Evolutionary conservation across 169 alveolate species (phyloP).

Genomic region (Plasmodium sp.): DNA sequence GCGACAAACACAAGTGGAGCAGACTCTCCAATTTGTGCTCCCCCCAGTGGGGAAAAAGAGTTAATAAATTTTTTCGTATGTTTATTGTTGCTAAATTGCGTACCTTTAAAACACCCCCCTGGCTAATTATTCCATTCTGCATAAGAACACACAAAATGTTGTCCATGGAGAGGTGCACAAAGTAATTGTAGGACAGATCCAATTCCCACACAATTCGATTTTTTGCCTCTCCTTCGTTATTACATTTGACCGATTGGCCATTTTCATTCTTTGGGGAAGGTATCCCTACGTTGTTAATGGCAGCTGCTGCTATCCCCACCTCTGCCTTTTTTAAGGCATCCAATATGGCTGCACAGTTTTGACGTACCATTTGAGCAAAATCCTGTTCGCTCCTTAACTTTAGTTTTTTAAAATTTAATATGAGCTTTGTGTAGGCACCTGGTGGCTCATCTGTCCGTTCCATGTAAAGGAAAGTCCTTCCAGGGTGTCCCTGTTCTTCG

Average conservation of each 20-base stretch:
- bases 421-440: not conserved
- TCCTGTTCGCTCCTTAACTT: not conserved
- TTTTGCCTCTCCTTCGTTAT: not conserved
- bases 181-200: constrained; percentile 24
- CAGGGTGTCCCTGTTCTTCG: not conserved
- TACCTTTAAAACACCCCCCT: not conserved
- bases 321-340: not conserved
- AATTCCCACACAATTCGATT: constrained; percentile 11
- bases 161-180: constrained; percentile 7
- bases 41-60: not conserved
- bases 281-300: not conserved
- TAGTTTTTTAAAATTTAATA: not conserved
- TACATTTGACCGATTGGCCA: not conserved
- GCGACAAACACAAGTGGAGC: not conserved
- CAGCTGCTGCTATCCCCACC: not conserved
- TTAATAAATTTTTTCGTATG: not conserved
- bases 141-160: not conserved
- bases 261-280: not conserved
- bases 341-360: not conserved
- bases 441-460: not conserved
- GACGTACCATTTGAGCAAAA: not conserved
- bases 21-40: not conserved
- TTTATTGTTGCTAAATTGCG: constrained; percentile 29
- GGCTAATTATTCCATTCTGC: not conserved
- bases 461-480: not conserved